Conservation (phyloP, 2,329 filamentous ascomycete genomes). For the Alternaria gaisen region DNA sequence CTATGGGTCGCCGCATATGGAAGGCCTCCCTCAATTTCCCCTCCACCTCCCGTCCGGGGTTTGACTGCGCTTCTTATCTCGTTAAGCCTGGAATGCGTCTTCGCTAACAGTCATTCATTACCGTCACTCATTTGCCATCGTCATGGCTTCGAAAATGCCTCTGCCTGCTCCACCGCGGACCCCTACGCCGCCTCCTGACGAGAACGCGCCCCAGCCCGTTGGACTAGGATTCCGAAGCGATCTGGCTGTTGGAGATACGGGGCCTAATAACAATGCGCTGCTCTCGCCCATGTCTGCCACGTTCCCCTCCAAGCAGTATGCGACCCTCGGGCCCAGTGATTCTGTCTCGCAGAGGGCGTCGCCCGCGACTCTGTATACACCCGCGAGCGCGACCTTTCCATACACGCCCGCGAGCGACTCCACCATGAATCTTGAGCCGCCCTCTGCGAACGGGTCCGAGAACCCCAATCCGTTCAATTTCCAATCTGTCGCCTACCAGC, state of each 20-base stretch:
- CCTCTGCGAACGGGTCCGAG: conserved; percentile 44
- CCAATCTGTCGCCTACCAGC: conserved; percentile 68
- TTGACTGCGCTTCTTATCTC: conserved; percentile 24
- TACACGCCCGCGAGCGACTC: conserved; percentile 41
- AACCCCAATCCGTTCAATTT: conserved; percentile 88
- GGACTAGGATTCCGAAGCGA: conserved; percentile 47
- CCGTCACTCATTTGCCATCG: conserved; percentile 32
- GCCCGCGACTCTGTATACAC: conserved; percentile 44
- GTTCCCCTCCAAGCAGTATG: conserved; percentile 49
- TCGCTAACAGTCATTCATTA: conserved; percentile 29
- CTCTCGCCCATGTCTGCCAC: conserved; percentile 52
- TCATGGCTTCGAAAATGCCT: conserved; percentile 68
- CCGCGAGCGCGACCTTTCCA: conserved; percentile 46
- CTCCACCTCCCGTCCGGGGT: conserved; percentile 29
- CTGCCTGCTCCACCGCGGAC: conserved; percentile 69
- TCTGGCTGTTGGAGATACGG: conserved; percentile 36
- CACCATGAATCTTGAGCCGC: conserved; percentile 39
- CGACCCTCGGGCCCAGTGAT: conserved; percentile 45
- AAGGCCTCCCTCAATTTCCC: conserved; percentile 34
- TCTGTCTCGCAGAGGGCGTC: conserved; percentile 47
- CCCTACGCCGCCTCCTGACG: conserved; percentile 69
- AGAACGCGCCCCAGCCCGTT: conserved; percentile 51
- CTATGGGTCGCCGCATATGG: conserved; percentile 30
- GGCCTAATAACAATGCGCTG: conserved; percentile 43
- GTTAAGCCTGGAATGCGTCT: conserved; percentile 21